Conservation (phyloP, 1,139 yeast genomes). For the Geotrichum fermentans region DNA sequence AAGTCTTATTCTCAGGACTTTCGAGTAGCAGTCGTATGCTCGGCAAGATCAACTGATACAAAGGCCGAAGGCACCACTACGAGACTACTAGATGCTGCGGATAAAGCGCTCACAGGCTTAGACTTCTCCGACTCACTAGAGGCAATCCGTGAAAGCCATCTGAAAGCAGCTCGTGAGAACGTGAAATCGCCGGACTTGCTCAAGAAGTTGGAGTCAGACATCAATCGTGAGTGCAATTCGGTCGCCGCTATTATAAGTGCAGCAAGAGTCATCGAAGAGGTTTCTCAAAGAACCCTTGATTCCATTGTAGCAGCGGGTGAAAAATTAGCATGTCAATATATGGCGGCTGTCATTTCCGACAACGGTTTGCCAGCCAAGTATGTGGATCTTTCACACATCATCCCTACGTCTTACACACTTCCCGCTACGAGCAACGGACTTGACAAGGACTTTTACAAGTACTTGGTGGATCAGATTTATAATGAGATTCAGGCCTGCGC, state of each 20-base stretch:
- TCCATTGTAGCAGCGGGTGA: constrained; percentile 92
- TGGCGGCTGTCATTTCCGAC: constrained; percentile 80
- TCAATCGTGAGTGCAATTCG: constrained; percentile 59
- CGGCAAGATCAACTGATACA: constrained; percentile 87
- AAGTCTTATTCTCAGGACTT: constrained; percentile 54
- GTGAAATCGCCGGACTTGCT: constrained; percentile 47
- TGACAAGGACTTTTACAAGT: constrained; percentile 2
- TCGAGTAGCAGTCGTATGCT: constrained; percentile 92
- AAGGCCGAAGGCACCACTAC: constrained; percentile 95
- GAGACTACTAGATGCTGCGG: constrained; percentile 68
- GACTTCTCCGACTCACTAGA: constrained; percentile 53
- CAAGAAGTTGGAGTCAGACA: constrained; percentile 49
- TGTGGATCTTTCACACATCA: constrained; percentile 70
- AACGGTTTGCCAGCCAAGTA: constrained; percentile 71
- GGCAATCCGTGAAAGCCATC: constrained; percentile 70
- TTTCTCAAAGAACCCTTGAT: constrained; percentile 82
- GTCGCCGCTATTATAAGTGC: constrained; percentile 74
- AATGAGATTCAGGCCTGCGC: constrained; percentile 47
- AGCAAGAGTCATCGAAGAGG: constrained; percentile 86
- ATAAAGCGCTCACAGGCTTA: constrained; percentile 38
- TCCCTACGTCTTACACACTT: constrained; percentile 29
- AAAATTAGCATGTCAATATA: constrained; percentile 80
- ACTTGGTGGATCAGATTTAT: constrained; percentile 36
- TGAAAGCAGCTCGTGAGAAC: constrained; percentile 58
- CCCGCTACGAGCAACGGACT: constrained; percentile 2